These are phyloP conservation scores for Beauveria brongniartii DNA, from an alignment of 2,329 filamentous ascomycete species.

Conservation along the genomic window DNA sequence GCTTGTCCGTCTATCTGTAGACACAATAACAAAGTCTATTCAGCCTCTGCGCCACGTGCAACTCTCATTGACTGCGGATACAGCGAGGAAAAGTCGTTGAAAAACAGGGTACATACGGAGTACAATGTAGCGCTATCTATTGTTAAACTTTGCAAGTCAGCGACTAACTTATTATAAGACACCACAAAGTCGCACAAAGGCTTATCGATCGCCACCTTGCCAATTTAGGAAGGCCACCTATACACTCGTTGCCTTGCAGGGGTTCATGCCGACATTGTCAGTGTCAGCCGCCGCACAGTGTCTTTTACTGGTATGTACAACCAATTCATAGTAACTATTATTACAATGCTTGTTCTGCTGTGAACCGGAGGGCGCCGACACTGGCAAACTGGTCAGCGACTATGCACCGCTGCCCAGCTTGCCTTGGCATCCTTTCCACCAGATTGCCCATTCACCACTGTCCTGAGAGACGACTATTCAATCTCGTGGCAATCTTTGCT, in stretches of 20 bases:
- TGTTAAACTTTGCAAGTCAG: neutral
- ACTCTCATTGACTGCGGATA: neutral
- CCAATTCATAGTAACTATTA: neutral
- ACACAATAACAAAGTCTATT: neutral
- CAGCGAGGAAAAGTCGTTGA: no score
- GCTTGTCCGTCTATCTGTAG: neutral
- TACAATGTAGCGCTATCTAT: neutral
- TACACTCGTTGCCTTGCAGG: conserved; percentile 7
- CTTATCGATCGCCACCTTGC: conserved; percentile 1
- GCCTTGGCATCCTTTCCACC: neutral
- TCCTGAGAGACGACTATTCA: neutral
- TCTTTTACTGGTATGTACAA: neutral
- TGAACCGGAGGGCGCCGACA: neutral
- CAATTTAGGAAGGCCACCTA: conserved; percentile 7
- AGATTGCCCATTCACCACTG: neutral
- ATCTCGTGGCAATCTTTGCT: neutral
- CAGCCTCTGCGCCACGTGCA: neutral
- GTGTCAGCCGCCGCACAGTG: neutral
- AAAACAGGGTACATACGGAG: neutral
- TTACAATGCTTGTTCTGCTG: neutral
- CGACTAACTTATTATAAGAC: no score
- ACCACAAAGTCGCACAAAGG: neutral
- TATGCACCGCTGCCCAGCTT: neutral
- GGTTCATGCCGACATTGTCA: neutral
- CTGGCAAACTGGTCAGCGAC: neutral